Percentiles rank a stretch among this genome's conserved stretches.
These are phyloP conservation scores for Penicillium herquei DNA, from an alignment of 495 filamentous ascomycete species.

Conservation along the genomic window DNA sequence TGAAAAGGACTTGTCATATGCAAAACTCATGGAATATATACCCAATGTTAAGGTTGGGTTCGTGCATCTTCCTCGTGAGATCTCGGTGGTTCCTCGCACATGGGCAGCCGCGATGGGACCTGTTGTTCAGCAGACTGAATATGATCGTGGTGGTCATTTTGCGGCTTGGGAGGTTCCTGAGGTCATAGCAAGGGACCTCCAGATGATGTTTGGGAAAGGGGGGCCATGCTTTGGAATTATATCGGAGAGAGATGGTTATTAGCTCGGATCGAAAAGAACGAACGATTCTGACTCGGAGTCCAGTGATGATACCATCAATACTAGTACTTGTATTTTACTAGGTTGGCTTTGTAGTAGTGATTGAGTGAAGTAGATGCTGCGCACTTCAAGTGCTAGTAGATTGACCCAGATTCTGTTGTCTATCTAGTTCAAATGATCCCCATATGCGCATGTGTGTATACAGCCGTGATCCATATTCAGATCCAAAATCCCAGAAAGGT, in stretches of 20 bases:
- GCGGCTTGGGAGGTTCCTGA: constrained; percentile 58
- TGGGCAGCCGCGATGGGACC: constrained; percentile 52
- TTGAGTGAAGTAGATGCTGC: too few species aligned
- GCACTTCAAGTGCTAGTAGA: too few species aligned
- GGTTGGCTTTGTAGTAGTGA: too few species aligned
- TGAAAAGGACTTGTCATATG: constrained; percentile 9
- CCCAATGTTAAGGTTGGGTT: constrained; percentile 53
- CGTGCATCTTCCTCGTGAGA: constrained; percentile 51
- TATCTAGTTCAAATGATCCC: too few species aligned
- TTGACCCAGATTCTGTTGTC: too few species aligned
- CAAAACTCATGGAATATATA: constrained; percentile 12
- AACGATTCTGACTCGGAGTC: too few species aligned
- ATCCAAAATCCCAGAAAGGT: too few species aligned
- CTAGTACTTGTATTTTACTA: too few species aligned
- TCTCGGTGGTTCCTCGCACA: constrained; percentile 46
- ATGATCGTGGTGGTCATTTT: constrained; percentile 62
- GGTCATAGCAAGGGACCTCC: constrained; percentile 52
- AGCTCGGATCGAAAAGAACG: too few species aligned
- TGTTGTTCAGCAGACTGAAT: constrained; percentile 53
- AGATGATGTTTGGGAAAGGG: constrained; percentile 52
- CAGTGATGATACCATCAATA: too few species aligned
- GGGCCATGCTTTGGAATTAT: constrained; percentile 37
- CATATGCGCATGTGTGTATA: too few species aligned
- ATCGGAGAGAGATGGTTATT: constrained; percentile 29
- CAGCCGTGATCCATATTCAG: too few species aligned